Percentiles rank a stretch among this genome's conserved stretches.
Conservation (phyloP, 148 eudicot species). For the Mesembryanthemum crystallinum region DNA sequence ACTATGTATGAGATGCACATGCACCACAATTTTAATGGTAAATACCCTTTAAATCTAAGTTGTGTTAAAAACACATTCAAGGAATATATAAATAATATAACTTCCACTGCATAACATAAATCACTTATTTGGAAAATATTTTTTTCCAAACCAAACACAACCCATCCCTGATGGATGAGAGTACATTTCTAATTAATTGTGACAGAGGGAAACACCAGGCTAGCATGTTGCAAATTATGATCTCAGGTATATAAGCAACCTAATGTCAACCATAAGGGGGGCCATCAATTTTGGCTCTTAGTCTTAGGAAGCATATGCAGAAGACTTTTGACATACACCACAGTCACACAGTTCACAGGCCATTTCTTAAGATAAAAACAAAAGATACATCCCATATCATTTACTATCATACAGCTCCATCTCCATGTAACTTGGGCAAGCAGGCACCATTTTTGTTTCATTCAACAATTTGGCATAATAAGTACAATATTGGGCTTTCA, state of each 20-base stretch:
- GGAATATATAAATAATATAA: too few relatives aligned
- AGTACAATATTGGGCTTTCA: not conserved
- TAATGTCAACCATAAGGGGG: too few relatives aligned
- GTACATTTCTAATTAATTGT: too few relatives aligned
- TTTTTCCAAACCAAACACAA: not conserved
- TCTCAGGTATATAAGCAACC: not conserved
- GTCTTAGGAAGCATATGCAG: too few relatives aligned
- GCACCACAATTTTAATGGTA: too few relatives aligned
- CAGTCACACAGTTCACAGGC: not conserved
- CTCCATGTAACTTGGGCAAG: constrained; percentile 3
- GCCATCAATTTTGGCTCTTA: too few relatives aligned
- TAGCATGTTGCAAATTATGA: not conserved
- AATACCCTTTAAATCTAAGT: too few relatives aligned
- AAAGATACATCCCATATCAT: not conserved
- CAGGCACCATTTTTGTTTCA: constrained; percentile 20
- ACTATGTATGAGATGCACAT: too few relatives aligned
- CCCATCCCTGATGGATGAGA: not conserved
- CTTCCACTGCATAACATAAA: too few relatives aligned
- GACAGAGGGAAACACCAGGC: not conserved
- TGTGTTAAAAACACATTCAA: too few relatives aligned
- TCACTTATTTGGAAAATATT: too few relatives aligned
- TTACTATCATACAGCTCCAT: not conserved
- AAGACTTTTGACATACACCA: not conserved
- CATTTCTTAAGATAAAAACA: constrained; percentile 22
- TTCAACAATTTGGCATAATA: constrained; percentile 15